Conservation (phyloP, 202 grass and related monocot genomes). For the Alloteropsis angusta region DNA sequence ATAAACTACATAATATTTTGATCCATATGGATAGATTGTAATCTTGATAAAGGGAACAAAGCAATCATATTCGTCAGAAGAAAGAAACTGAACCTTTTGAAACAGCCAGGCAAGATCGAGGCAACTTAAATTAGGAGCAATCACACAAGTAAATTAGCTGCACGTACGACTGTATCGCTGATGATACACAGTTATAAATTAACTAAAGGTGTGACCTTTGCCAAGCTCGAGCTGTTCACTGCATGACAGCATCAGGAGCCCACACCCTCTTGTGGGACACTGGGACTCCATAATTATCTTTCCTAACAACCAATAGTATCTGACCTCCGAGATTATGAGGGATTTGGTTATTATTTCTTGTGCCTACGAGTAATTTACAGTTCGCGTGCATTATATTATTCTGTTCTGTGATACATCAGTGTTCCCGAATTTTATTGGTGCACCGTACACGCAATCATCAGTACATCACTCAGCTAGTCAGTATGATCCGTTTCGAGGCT, state of each 20-base stretch:
- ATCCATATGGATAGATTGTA: not conserved
- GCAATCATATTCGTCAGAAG: conserved; percentile 13
- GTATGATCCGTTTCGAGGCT: not conserved
- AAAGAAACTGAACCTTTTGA: conserved; percentile 3
- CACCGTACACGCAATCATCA: not conserved
- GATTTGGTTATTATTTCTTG: not conserved
- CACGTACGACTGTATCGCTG: not conserved
- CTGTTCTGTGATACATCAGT: conserved; percentile 7
- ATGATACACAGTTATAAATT: not conserved
- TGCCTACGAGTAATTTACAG: not conserved
- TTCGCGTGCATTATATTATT: conserved; percentile 2
- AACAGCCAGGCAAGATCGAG: not conserved
- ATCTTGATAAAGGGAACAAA: not conserved
- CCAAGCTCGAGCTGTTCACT: not conserved
- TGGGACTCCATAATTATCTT: not conserved
- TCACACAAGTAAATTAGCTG: not conserved
- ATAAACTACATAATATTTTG: not conserved
- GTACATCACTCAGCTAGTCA: not conserved
- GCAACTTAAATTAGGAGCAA: not conserved
- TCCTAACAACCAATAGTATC: not conserved
- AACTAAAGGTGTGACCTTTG: not conserved
- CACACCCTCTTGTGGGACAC: too few species aligned
- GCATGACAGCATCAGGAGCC: not conserved
- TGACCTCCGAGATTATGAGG: not conserved
- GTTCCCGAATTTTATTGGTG: conserved; percentile 12